Conservation (phyloP, 352 stramenopile species). For the Globisporangium cylindrosporum region DNA sequence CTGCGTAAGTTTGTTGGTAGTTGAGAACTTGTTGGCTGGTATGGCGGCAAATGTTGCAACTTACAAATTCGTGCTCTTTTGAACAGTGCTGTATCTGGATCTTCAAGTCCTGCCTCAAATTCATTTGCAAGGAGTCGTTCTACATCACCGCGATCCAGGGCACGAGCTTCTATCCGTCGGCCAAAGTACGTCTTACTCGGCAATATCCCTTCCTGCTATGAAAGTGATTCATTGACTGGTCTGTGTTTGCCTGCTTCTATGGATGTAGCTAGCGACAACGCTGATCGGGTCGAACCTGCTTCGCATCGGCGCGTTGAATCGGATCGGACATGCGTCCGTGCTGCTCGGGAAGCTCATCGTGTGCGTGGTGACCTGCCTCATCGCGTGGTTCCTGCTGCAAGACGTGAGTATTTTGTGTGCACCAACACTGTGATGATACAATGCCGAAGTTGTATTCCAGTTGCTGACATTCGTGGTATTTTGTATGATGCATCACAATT, state of each 20-base stretch:
- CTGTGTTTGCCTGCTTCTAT: background rate
- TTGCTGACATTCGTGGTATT: background rate
- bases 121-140: slow-evolving; percentile 79
- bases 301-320: slow-evolving; percentile 27
- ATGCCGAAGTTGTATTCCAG: too few relatives aligned
- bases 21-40: background rate
- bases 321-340: slow-evolving; percentile 33
- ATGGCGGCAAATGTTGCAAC: slow-evolving; percentile 2
- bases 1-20: slow-evolving; percentile 48
- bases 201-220: background rate
- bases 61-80: slow-evolving; percentile 1
- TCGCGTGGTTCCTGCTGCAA: slow-evolving; percentile 71
- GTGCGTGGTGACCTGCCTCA: slow-evolving; percentile 61
- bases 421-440: too few relatives aligned
- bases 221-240: background rate
- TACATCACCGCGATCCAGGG: slow-evolving; percentile 83
- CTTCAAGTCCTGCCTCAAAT: slow-evolving; percentile 82
- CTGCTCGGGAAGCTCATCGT: slow-evolving; percentile 61
- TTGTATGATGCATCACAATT: slow-evolving; percentile 5
- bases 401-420: slow-evolving; percentile 29
- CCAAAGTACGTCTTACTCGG: slow-evolving; percentile 37
- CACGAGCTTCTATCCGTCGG: slow-evolving; percentile 71
- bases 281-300: slow-evolving; percentile 32
- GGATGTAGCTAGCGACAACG: slow-evolving; percentile 14
- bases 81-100: slow-evolving; percentile 78